Base-by-base conservation (phyloP, 192 early-diverging fungal species). In the Backusella tarrabulga region DNA sequence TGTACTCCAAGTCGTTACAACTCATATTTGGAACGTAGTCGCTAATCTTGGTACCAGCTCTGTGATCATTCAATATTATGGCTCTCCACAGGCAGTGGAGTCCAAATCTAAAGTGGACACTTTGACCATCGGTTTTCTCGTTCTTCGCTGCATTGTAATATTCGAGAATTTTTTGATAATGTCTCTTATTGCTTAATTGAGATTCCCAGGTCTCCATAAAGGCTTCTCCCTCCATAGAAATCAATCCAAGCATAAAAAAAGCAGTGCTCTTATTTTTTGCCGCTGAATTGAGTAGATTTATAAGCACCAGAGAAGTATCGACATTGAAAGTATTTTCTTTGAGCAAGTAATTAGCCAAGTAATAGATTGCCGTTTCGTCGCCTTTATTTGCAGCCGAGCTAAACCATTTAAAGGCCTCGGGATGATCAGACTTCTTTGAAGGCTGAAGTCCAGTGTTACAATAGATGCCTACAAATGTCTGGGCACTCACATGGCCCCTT, bases 311-410 rank as follows among this genome's bases (percentile, higher is more conserved):
- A 34, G 11, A 1, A 6, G 35, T 2, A 71, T 44, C 40, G 4
- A 71, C 69, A 26, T 15, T 12, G 17, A 15, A 42, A 12, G 12
- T 0, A 3, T 32, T 15, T 15, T 38, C 35, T 8, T 71, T 36
- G 21, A 71, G 38, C 19, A 71, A 40, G 23, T 41, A 71, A 29
- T 71, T 21, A 26, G 69, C 69, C 40, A 71, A 42, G 23, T 71
- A 71, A 6, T 26, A 23, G 12, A 42, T 42, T 0, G 69, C 69
- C 0, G 36, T 40, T 26, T 35, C 21, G 15, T 71, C 69, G 2
- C 36, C 36, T 15, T 44, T 40, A 3, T 44, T 44, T 71, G 69
- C 69, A 2, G 69, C 69, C 2, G 1, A 15, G 40, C 23, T 71
- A 23, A 71, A 71, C n/a, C n/a, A 42, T 23, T 71, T 23, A 42